A percentile compares a stretch with the other conserved stretches of the same genome.
These are phyloP conservation scores for Ganoderma meredithae DNA, from an alignment of 1,284 basidiomycete species.

Conservation along the genomic window DNA sequence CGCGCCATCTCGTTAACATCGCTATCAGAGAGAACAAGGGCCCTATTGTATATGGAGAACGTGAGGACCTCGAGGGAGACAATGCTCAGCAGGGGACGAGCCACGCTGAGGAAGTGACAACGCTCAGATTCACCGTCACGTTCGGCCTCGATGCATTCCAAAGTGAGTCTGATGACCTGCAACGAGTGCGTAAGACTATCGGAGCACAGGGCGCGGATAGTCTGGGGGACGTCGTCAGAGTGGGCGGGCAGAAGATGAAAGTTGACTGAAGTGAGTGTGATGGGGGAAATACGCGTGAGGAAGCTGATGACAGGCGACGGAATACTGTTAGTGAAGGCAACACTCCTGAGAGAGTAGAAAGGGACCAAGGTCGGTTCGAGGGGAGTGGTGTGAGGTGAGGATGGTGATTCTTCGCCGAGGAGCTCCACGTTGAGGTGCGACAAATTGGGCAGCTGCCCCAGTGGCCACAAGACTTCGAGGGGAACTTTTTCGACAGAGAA, in stretches of 20 bases:
- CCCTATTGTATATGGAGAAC: neutral
- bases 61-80: neutral
- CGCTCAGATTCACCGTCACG: neutral
- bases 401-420: neutral
- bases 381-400: neutral
- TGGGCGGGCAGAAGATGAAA: neutral
- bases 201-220: neutral
- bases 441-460: neutral
- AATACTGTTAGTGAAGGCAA: neutral
- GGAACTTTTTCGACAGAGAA: neutral
- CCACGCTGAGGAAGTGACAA: neutral
- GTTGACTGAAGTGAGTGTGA: neutral
- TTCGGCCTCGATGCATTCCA: neutral
- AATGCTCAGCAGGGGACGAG: neutral
- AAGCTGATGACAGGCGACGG: neutral
- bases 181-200: neutral
- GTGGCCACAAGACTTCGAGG: neutral
- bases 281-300: neutral
- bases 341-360: neutral
- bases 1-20: neutral
- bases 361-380: neutral
- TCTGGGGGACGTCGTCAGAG: neutral
- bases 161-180: neutral
- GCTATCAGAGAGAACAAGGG: neutral
- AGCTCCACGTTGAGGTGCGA: neutral